Conservation (phyloP, 257 asterid species). For the Primulina eburnea region DNA sequence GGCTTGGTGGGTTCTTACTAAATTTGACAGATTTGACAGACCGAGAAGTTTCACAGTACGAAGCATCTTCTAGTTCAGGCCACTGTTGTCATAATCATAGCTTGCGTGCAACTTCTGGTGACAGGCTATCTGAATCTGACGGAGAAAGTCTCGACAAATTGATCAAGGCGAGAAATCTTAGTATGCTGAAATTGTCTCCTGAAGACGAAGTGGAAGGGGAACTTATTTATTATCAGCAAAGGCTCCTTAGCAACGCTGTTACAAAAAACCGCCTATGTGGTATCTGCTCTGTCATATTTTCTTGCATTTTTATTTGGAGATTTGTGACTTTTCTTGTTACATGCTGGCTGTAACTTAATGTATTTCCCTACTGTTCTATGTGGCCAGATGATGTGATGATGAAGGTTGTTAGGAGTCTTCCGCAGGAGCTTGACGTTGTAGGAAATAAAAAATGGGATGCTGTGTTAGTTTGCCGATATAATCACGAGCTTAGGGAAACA, state of each 20-base stretch:
- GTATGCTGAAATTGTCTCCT: slow-evolving; percentile 64
- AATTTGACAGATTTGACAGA: slow-evolving; percentile 55
- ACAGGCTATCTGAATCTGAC: slow-evolving; percentile 31
- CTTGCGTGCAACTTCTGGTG: slow-evolving; percentile 37
- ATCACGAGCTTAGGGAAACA: slow-evolving; percentile 75
- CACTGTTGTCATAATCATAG: slow-evolving; percentile 58
- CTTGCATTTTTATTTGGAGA: slow-evolving; percentile 2
- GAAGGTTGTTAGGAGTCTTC: slow-evolving; percentile 69
- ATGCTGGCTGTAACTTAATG: not conserved
- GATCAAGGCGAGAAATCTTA: slow-evolving; percentile 46
- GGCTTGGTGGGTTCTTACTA: slow-evolving; percentile 34
- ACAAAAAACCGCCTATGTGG: slow-evolving; percentile 58
- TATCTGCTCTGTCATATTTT: slow-evolving; percentile 36
- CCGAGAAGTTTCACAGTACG: slow-evolving; percentile 55
- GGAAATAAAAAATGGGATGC: slow-evolving; percentile 79
- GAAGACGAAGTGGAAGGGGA: slow-evolving; percentile 94
- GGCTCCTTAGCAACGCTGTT: slow-evolving; percentile 52
- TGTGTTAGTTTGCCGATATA: slow-evolving; percentile 73
- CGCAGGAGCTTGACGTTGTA: slow-evolving; percentile 61
- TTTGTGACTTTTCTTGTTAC: slow-evolving; percentile 13
- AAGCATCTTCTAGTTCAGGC: slow-evolving; percentile 83
- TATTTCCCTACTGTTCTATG: slow-evolving; percentile 23
- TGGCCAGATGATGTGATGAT: slow-evolving; percentile 67
- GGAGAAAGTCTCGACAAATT: slow-evolving; percentile 55
- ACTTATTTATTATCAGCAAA: slow-evolving; percentile 72